A percentile compares a stretch with the other conserved stretches of the same genome.
Conservation (phyloP, 1,284 basidiomycete genomes). For the Malassezia globosa region DNA sequence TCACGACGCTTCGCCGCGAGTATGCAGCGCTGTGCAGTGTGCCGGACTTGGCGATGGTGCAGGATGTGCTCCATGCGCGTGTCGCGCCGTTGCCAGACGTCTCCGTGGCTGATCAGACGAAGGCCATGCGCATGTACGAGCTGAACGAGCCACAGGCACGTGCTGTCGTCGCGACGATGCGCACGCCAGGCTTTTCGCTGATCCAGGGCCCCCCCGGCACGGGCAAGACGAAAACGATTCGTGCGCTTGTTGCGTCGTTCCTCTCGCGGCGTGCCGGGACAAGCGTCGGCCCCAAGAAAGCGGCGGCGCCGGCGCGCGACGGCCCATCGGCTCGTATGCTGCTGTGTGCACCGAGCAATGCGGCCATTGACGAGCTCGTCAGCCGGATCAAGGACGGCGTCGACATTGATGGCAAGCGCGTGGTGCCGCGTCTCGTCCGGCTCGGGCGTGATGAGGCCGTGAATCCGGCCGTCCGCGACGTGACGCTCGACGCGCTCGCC, state of each 20-base stretch:
- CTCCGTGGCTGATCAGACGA: slow-evolving; percentile 51
- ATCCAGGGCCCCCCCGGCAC: slow-evolving; percentile 98
- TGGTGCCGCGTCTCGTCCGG: slow-evolving; percentile 70
- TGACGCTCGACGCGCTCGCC: slow-evolving; percentile 60
- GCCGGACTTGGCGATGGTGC: slow-evolving; percentile 67
- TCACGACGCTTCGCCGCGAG: slow-evolving; percentile 84
- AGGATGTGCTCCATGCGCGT: slow-evolving; percentile 60
- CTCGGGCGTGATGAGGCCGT: slow-evolving; percentile 71
- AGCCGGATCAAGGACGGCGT: slow-evolving; percentile 71
- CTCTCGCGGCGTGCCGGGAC: slow-evolving; percentile 50
- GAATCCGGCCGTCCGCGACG: slow-evolving; percentile 69
- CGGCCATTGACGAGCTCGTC: slow-evolving; percentile 93
- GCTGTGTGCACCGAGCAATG: slow-evolving; percentile 94
- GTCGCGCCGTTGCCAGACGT: slow-evolving; percentile 51
- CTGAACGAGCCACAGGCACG: slow-evolving; percentile 90
- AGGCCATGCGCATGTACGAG: slow-evolving; percentile 60
- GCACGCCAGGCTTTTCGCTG: slow-evolving; percentile 67
- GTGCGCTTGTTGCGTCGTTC: slow-evolving; percentile 78
- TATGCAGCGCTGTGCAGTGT: slow-evolving; percentile 74
- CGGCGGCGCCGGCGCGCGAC: slow-evolving; percentile 20
- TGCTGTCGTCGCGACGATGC: slow-evolving; percentile 69
- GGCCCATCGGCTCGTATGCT: slow-evolving; percentile 60
- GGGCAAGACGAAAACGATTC: slow-evolving; percentile 96
- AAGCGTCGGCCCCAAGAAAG: not conserved
- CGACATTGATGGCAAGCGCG: slow-evolving; percentile 54